Conservation (phyloP, 192 early-diverging fungal species). For the Cladochytrium replicatum region DNA sequence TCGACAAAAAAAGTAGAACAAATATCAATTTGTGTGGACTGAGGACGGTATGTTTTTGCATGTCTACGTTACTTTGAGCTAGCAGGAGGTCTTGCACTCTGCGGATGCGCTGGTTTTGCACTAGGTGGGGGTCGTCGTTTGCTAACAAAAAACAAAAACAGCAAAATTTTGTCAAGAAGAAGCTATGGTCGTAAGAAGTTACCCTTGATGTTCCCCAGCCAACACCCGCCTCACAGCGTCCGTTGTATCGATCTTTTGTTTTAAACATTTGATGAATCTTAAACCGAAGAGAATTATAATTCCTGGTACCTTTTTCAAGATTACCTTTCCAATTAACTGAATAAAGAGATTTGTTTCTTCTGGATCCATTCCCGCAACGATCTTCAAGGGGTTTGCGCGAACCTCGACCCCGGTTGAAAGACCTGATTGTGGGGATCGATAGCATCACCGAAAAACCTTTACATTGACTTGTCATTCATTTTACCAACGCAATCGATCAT, state of each 20-base stretch:
- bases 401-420: constrained; percentile 32
- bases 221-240: constrained; percentile 34
- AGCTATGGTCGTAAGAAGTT: background rate
- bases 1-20: too few relatives aligned
- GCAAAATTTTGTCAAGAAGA: constrained; percentile 11
- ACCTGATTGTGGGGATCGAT: constrained; percentile 13
- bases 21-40: too few relatives aligned
- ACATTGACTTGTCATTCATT: background rate
- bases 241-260: constrained; percentile 29
- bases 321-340: constrained; percentile 39
- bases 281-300: background rate
- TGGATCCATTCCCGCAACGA: constrained; percentile 48
- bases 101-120: background rate
- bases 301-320: constrained; percentile 37
- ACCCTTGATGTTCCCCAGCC: constrained; percentile 35
- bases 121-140: too few relatives aligned
- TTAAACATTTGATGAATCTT: background rate
- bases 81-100: background rate
- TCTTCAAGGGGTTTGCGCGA: constrained; percentile 42
- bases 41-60: background rate
- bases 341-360: constrained; percentile 46
- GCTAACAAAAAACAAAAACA: too few relatives aligned
- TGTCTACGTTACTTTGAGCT: background rate
- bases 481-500: constrained; percentile 39
- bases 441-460: constrained; percentile 8